Conservation (phyloP, 768 basidiomycete species). For the Leccinum truebloodii region DNA sequence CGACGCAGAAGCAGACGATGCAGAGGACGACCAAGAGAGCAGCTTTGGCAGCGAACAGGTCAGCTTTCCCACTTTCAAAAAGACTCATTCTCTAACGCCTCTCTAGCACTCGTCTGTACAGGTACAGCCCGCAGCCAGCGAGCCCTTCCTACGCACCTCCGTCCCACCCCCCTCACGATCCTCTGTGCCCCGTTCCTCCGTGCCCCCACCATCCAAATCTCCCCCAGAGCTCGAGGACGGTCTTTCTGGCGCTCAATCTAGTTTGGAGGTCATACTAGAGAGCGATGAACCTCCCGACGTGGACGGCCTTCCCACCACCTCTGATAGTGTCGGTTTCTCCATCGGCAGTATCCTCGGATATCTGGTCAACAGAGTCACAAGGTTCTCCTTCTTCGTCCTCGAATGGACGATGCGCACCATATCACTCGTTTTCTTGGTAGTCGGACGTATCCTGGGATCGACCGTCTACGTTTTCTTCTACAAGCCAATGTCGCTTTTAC, state of each 20-base stretch:
- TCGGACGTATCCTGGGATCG: slow-evolving; percentile 52
- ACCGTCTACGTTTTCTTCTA: slow-evolving; percentile 48
- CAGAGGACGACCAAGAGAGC: slow-evolving; percentile 51
- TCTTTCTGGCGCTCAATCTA: slow-evolving; percentile 45
- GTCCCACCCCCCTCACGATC: slow-evolving; percentile 39
- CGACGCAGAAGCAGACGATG: slow-evolving; percentile 36
- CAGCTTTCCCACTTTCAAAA: slow-evolving; percentile 28
- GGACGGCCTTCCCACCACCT: slow-evolving; percentile 28
- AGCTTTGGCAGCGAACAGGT: slow-evolving; percentile 44
- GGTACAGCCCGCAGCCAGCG: slow-evolving; percentile 37
- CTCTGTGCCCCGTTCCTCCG: slow-evolving; percentile 40
- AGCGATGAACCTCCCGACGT: slow-evolving; percentile 50
- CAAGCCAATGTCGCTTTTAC: slow-evolving; percentile 47
- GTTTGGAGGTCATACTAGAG: slow-evolving; percentile 66
- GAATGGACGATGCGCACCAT: slow-evolving; percentile 29
- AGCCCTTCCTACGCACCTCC: slow-evolving; percentile 35
- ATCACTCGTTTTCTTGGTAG: slow-evolving; percentile 40
- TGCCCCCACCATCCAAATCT: slow-evolving; percentile 40
- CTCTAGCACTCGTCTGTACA: slow-evolving; percentile 29
- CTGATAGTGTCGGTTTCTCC: slow-evolving; percentile 37
- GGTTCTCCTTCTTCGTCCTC: slow-evolving; percentile 34
- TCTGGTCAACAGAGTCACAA: slow-evolving; percentile 38
- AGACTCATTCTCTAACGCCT: slow-evolving; percentile 9
- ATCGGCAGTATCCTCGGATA: slow-evolving; percentile 48
- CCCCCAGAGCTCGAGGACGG: slow-evolving; percentile 20